Percentiles rank a stretch among this genome's conserved stretches.
phyloP scores from a whole-genome alignment of 2,329 filamentous ascomycete species.

The Aspergillus versicolor region DNA sequence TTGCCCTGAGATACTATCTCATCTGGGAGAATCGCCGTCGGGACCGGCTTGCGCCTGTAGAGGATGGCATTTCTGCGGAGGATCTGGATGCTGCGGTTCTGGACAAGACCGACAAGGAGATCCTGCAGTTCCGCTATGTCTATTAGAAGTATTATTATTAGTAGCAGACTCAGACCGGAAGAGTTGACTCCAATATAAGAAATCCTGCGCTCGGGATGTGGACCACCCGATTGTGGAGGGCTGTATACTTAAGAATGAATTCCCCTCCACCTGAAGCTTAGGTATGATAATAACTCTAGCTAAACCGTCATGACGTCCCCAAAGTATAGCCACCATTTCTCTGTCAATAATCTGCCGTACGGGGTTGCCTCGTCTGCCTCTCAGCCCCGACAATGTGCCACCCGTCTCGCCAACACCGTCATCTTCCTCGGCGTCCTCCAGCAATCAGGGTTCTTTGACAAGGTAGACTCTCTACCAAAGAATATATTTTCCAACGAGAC shows the following conservation, averaged over 20 bases:
- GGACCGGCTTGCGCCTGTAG: background rate
- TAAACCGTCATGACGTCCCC: slow-evolving; percentile 16
- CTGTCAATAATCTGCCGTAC: slow-evolving; percentile 54
- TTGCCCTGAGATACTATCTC: slow-evolving; percentile 4
- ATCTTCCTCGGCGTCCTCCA: slow-evolving; percentile 53
- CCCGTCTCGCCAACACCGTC: slow-evolving; percentile 52
- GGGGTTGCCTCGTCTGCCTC: slow-evolving; percentile 48
- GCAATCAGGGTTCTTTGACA: slow-evolving; percentile 27
- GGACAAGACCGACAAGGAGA: slow-evolving; percentile 5
- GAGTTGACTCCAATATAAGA: too few relatives aligned
- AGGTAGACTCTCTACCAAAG: slow-evolving; percentile 19
- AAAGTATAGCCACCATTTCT: slow-evolving; percentile 41
- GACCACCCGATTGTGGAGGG: background rate
- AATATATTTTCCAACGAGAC: slow-evolving; percentile 35
- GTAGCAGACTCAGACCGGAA: too few relatives aligned
- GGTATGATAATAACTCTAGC: too few relatives aligned
- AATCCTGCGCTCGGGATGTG: background rate
- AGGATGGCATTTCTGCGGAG: background rate
- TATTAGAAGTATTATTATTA: background rate
- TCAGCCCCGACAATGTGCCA: slow-evolving; percentile 49
- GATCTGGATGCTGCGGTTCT: slow-evolving; percentile 7
- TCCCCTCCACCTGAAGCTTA: too few relatives aligned
- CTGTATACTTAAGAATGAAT: background rate
- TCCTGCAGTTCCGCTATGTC: slow-evolving; percentile 13
- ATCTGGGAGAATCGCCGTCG: slow-evolving; percentile 8